phyloP scores from a whole-genome alignment of 345 rosid species.

The Citrus mangshanensis region DNA sequence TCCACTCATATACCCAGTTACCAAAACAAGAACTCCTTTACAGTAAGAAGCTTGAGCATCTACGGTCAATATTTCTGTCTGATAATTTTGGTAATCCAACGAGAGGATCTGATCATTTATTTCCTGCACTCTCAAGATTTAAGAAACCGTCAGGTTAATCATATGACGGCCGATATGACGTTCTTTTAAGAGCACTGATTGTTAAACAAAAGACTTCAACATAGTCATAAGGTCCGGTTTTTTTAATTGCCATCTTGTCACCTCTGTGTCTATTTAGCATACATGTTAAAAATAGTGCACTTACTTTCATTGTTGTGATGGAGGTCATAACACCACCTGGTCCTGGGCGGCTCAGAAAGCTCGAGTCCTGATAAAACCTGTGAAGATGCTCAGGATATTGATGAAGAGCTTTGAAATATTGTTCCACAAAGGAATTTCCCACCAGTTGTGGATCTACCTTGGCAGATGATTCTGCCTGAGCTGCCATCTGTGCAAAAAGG shows the following conservation, averaged over 20 bases:
- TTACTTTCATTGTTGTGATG: slow-evolving; percentile 48
- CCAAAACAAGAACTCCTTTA: slow-evolving; percentile 71
- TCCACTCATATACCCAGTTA: slow-evolving; percentile 76
- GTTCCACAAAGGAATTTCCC: slow-evolving; percentile 55
- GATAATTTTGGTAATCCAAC: slow-evolving; percentile 43
- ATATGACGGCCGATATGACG: too few species aligned
- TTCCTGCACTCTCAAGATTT: slow-evolving; percentile 44
- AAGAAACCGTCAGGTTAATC: background rate
- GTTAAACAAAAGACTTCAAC: too few species aligned
- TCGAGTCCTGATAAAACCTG: slow-evolving; percentile 57
- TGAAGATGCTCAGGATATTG: slow-evolving; percentile 35
- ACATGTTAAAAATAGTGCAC: background rate
- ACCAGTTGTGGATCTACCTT: slow-evolving; percentile 35
- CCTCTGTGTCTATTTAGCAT: too few species aligned
- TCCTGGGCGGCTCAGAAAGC: slow-evolving; percentile 49
- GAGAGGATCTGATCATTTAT: slow-evolving; percentile 79
- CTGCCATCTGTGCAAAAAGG: slow-evolving; percentile 37
- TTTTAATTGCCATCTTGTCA: too few species aligned
- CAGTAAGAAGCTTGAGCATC: slow-evolving; percentile 76
- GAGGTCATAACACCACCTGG: slow-evolving; percentile 42
- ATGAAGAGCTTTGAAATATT: slow-evolving; percentile 50
- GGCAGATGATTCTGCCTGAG: slow-evolving; percentile 34
- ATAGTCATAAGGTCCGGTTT: too few species aligned
- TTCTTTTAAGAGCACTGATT: too few species aligned
- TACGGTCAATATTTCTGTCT: slow-evolving; percentile 64